Evolutionary conservation across 176 grass and related monocot genomes (phyloP), one percentile per base, ranked within the genome.

Genomic region (Eleusine coracana): DNA sequence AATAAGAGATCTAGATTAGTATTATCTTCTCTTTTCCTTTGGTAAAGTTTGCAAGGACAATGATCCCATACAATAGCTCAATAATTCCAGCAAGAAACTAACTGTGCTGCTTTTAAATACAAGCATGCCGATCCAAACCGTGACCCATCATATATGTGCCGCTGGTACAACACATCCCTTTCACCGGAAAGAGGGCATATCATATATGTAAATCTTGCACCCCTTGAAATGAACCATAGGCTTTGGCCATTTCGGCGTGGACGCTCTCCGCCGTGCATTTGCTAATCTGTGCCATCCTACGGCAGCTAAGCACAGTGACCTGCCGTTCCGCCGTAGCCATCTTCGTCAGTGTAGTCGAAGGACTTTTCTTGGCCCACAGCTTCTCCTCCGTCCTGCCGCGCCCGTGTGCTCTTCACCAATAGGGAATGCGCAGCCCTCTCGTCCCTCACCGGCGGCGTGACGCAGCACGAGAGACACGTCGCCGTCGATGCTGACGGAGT

Each of bases 41-140:
- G 49, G 10, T 49, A 49, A 49, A 12, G 46, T 12, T 49, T 49
- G 41, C 41, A 5, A 44, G 41, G 41, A 2, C 44, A 46, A 10
- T 46, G 44, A 11, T 11, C 44, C 10, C 10, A 9, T 9, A 45
- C 2, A 10, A 10, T 46, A 10, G 11, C 44, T 46, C 11, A 1
- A 46, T 12, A 11, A 46, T 46, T 46, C 44, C 44, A 46, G 44
- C 10, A 46, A 46, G 44, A 46, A 46, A 2, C 11, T 34, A 34
- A 46, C 44, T 46, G 44, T 46, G 44, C 44, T 46, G 9, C 44
- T 46, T 46, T 46, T 46, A 46, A 46, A 11, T 46, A 46, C 56
- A 86, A 86, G 56, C 68, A 86, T 54, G 65, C 77, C 52, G 65
- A 82, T 68, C 66, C 55, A 82, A 58, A 50, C 51, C 31, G 67